Evolutionary conservation across 2,329 filamentous ascomycete species (phyloP), one percentile per base, ranked within the genome.

Genomic region (Alternaria triticimaculans): DNA sequence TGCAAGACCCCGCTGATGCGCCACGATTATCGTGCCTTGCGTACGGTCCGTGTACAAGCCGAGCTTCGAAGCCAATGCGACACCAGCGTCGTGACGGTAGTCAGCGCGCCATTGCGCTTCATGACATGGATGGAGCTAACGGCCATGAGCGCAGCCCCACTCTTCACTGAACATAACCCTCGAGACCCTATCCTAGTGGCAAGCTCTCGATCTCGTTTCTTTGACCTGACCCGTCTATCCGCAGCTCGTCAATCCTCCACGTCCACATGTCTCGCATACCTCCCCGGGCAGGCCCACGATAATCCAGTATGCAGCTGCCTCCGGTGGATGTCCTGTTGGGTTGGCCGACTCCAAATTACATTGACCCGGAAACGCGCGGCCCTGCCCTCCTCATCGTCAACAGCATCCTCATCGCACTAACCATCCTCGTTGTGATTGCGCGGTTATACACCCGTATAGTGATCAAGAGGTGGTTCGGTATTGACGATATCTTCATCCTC

Each of bases 301-400:
- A 62, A 61, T 55, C 45, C 63, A 72, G 59, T 28, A 77, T 78
- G 74, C 71, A 72, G 55, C 44, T 72, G 28, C 72, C 78, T 23
- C 77, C 78, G 6, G 53, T 68, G 8, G 68, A 74, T n/a, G 59
- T 81, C 5, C 33, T 77, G 14, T 51, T 76, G 25, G 69, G 71
- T 37, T 84, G 79, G 76, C 82, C 82, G 3, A 70, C 60, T 3
- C 80, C 82, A 0, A 80, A 83, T 65, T 83, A 83, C 55, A 69
- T 64, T 6, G 60, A 82, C 41, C 82, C 82, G 0, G 66, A 66
- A 2, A 82, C 78, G 3, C 74, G 80, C 58, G 81, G 82, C 26
- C 64, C 77, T 55, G 77, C 78, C 3, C 72, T 83, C 5, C 53
- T 83, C 26, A 73, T 82, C 9, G 66, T 81, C 44, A 80, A 83